Evolutionary conservation across 495 filamentous ascomycete species (phyloP).

Genomic region (Aspergillus ostianus): DNA sequence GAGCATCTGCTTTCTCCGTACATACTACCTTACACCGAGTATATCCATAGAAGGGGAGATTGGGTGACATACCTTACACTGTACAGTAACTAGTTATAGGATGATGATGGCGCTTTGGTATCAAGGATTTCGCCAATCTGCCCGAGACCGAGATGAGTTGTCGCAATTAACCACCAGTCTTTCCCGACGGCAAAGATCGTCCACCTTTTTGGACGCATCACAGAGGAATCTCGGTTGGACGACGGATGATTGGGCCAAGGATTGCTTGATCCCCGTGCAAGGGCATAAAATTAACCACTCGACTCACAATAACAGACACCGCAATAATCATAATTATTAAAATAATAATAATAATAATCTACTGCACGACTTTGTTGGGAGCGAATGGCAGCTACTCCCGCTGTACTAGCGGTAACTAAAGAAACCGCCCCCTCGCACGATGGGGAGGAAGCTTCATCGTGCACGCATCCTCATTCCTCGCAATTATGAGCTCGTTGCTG

Average conservation of each 20-base stretch:
- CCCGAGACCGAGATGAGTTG: slow-evolving; percentile 18
- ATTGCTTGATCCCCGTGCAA: slow-evolving; percentile 6
- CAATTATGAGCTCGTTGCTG: neutral
- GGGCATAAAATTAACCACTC: neutral
- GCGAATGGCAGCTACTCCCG: slow-evolving; percentile 7
- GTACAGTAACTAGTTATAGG: too few species aligned
- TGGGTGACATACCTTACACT: too few species aligned
- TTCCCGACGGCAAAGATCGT: slow-evolving; percentile 15
- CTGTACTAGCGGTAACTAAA: neutral
- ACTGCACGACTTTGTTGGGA: slow-evolving; percentile 25
- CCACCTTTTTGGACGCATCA: slow-evolving; percentile 25
- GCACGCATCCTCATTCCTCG: neutral
- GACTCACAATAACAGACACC: neutral
- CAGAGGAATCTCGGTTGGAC: slow-evolving; percentile 17
- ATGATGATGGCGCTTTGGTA: neutral
- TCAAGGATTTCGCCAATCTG: neutral
- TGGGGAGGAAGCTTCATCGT: neutral
- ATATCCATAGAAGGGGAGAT: too few species aligned
- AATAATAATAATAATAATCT: neutral
- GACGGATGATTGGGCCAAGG: slow-evolving; percentile 17
- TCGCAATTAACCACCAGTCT: slow-evolving; percentile 15
- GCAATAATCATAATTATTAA: too few species aligned
- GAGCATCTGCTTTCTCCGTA: too few species aligned
- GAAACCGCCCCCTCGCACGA: too few species aligned
- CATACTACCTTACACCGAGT: too few species aligned